Conservation (phyloP, 2,329 filamentous ascomycete species). For the Podosphaera aphanis region DNA sequence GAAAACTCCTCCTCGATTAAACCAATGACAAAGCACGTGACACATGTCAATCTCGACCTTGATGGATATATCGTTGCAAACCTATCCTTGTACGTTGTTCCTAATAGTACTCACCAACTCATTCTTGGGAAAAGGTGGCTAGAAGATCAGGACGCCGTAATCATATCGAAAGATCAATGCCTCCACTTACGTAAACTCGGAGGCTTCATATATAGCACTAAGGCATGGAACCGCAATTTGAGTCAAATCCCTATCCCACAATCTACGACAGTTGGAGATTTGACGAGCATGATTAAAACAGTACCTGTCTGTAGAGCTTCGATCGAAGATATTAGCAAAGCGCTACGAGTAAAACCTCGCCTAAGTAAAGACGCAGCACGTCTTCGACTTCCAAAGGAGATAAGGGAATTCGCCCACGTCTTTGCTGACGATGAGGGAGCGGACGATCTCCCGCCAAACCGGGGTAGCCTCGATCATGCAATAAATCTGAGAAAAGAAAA, state of each 20-base stretch:
- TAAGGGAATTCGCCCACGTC: too few species aligned
- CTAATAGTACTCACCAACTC: too few species aligned
- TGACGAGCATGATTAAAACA: background rate
- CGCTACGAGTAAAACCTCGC: background rate
- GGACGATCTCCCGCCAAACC: background rate
- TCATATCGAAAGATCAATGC: too few species aligned
- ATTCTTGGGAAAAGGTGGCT: too few species aligned
- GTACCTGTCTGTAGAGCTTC: background rate
- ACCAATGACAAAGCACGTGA: background rate
- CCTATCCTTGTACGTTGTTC: too few species aligned
- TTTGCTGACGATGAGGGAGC: background rate
- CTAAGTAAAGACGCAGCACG: too few species aligned
- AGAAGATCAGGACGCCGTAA: too few species aligned
- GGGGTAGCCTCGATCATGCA: background rate
- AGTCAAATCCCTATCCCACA: too few species aligned
- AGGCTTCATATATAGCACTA: too few species aligned
- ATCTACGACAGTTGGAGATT: background rate
- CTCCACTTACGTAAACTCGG: too few species aligned
- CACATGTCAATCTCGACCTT: background rate
- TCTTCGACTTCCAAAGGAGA: too few species aligned
- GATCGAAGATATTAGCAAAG: background rate
- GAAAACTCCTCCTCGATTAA: background rate
- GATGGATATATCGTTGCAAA: background rate
- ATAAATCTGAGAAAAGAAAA: background rate
- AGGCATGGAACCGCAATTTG: too few species aligned